phyloP scores from a whole-genome alignment of 2,329 filamentous ascomycete species.

The Fusarium irregulare region DNA sequence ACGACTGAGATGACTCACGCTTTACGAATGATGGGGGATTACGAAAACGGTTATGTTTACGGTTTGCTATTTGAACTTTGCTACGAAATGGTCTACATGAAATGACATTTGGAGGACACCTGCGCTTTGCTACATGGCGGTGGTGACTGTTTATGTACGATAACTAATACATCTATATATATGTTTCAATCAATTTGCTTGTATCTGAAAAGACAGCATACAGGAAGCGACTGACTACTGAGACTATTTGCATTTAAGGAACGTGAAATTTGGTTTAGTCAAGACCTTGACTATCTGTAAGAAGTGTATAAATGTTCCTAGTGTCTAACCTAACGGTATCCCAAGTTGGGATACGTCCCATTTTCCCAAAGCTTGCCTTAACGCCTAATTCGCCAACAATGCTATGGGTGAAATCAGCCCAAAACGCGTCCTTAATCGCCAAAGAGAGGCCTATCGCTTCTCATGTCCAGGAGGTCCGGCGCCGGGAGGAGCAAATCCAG shows the following conservation, averaged over 20 bases:
- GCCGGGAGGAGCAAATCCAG: constrained; percentile 52
- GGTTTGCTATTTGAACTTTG: constrained; percentile 33
- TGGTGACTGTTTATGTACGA: constrained; percentile 37
- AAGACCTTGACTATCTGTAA: not conserved
- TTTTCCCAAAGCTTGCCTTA: constrained; percentile 37
- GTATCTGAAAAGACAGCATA: constrained; percentile 18
- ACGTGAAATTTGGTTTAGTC: not conserved
- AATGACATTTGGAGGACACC: constrained; percentile 29
- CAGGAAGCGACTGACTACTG: not conserved
- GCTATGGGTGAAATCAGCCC: constrained; percentile 38
- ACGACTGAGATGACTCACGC: constrained; percentile 45
- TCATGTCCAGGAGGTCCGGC: constrained; percentile 54
- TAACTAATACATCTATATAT: constrained; percentile 8
- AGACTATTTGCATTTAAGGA: not conserved
- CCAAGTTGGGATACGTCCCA: constrained; percentile 15
- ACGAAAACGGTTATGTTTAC: constrained; percentile 30
- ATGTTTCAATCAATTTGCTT: constrained; percentile 24
- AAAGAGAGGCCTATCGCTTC: constrained; percentile 49
- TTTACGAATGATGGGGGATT: constrained; percentile 39
- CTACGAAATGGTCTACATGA: constrained; percentile 23
- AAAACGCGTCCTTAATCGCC: constrained; percentile 15
- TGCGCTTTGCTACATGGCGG: constrained; percentile 25
- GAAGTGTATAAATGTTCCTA: not conserved
- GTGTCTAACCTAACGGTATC: constrained; percentile 8
- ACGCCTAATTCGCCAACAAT: constrained; percentile 51